Percentiles rank a stretch among this genome's conserved stretches.
Conservation (phyloP, 371 early-diverging fungal genomes). For the Nematocida ausubeli region DNA sequence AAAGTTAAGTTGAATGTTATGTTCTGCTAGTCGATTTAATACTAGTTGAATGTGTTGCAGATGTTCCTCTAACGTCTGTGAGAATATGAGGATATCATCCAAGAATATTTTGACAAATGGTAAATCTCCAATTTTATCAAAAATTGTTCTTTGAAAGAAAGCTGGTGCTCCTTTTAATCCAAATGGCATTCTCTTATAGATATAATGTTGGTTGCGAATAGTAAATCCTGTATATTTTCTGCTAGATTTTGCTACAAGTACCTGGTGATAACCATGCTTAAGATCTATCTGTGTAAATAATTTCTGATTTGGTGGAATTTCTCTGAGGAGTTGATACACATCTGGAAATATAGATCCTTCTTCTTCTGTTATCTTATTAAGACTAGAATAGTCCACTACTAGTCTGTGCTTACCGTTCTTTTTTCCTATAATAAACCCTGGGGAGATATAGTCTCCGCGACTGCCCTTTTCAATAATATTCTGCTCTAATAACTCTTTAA, state of each 20-base stretch:
- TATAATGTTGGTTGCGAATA: background rate
- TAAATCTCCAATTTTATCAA: background rate
- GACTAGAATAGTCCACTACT: background rate
- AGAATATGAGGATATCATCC: constrained; percentile 71
- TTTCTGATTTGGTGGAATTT: constrained; percentile 2
- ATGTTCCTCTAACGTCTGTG: constrained; percentile 69
- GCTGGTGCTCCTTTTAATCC: background rate
- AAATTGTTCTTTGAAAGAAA: background rate
- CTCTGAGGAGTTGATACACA: background rate
- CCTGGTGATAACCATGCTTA: constrained; percentile 67
- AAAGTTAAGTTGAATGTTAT: background rate
- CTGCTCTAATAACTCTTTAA: too few relatives aligned
- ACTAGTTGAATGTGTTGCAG: constrained; percentile 58
- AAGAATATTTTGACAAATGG: constrained; percentile 67
- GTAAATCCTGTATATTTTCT: constrained; percentile 69
- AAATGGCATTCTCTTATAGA: background rate
- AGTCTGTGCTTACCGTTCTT: background rate
- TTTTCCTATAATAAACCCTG: background rate
- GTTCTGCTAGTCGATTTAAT: background rate
- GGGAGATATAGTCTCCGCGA: background rate
- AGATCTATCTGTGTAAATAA: constrained; percentile 68
- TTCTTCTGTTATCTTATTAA: background rate
- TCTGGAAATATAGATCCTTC: background rate
- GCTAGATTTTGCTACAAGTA: constrained; percentile 55
- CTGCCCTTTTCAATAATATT: background rate